Evolutionary conservation across 208 protist species (phyloP).

Genomic region (Acanthamoeba sp.): DNA sequence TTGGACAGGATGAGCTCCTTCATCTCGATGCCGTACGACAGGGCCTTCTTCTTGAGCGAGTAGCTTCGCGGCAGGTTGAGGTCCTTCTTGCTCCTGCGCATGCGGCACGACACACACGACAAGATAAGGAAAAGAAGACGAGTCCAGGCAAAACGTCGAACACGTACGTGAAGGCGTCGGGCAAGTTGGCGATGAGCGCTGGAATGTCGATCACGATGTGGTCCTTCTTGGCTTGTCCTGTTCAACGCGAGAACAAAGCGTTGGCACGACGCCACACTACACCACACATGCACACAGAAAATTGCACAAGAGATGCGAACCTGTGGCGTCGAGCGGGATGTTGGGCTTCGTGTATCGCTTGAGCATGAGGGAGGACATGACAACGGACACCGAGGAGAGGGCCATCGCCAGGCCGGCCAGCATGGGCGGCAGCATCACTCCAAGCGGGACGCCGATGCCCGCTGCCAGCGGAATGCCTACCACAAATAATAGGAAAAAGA

Average conservation of each 20-base stretch:
- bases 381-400: slow-evolving; percentile 91
- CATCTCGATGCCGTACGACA: slow-evolving; percentile 18
- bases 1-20: slow-evolving; percentile 13
- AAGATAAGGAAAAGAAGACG: neutral
- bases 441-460: slow-evolving; percentile 90
- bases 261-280: too few species aligned
- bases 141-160: neutral
- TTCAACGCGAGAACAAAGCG: too few species aligned
- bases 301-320: neutral
- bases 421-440: slow-evolving; percentile 88
- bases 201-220: slow-evolving; percentile 14
- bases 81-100: neutral
- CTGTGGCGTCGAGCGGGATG: neutral
- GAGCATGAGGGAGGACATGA: slow-evolving; percentile 91
- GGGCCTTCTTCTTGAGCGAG: slow-evolving; percentile 38
- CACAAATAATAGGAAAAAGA: neutral
- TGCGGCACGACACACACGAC: neutral
- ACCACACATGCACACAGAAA: too few species aligned
- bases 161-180: neutral
- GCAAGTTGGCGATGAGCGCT: slow-evolving; percentile 1
- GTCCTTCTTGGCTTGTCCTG: neutral
- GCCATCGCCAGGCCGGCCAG: slow-evolving; percentile 92
- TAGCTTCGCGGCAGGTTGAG: slow-evolving; percentile 30
- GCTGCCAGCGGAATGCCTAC: slow-evolving; percentile 87
- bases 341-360: slow-evolving; percentile 53